A percentile compares a stretch with the other conserved stretches of the same genome.
These are phyloP conservation scores for Rosellinia necatrix DNA, from an alignment of 2,329 filamentous ascomycete species.

Conservation along the genomic window DNA sequence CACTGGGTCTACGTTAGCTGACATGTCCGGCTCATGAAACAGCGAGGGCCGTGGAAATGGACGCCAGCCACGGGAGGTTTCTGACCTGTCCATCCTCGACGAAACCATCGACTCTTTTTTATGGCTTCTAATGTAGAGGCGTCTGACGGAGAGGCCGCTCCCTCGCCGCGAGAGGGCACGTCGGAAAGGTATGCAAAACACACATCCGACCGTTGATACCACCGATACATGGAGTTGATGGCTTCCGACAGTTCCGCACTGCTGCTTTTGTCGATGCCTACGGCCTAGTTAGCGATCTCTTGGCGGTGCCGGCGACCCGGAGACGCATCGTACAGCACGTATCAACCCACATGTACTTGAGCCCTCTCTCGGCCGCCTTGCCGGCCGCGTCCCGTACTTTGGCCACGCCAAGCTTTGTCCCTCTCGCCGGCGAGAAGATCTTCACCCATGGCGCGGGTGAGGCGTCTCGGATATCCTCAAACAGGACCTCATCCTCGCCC, in stretches of 20 bases:
- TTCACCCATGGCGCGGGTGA: neutral
- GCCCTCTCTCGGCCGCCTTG: neutral
- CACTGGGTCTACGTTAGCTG: neutral
- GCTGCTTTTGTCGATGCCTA: constrained; percentile 13
- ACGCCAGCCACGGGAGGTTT: neutral
- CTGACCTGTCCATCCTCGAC: constrained; percentile 18
- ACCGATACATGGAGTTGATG: constrained; percentile 13
- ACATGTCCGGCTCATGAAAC: neutral
- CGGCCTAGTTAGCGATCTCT: neutral
- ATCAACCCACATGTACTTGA: constrained; percentile 13
- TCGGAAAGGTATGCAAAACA: constrained; percentile 5
- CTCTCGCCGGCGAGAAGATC: neutral
- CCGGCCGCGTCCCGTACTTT: neutral
- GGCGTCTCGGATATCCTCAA: neutral
- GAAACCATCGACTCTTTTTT: constrained; percentile 11
- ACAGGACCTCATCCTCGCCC: constrained; percentile 8
- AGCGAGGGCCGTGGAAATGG: no score
- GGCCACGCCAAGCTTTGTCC: neutral
- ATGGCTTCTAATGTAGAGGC: no score
- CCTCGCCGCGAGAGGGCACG: neutral
- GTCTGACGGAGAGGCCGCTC: neutral
- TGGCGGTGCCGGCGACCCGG: neutral
- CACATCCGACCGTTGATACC: constrained; percentile 1
- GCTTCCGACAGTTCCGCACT: constrained; percentile 15
- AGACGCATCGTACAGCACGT: constrained; percentile 1